Base-by-base conservation (phyloP, 805 yeast genomes). In the Nakazawaea holstii region DNA sequence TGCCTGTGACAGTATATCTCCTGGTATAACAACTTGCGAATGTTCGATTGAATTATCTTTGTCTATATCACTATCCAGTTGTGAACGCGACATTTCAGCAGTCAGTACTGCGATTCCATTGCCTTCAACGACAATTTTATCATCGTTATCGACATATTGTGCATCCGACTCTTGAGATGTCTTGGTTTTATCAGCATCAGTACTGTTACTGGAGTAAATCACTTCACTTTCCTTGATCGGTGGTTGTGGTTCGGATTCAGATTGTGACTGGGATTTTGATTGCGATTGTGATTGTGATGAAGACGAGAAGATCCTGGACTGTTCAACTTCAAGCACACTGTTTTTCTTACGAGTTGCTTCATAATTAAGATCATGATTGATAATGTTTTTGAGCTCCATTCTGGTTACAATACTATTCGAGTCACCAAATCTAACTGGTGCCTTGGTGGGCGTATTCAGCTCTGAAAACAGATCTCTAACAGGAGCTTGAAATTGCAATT, bases 301-400 rank as follows among this genome's bases (percentile, higher is more conserved):
- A 11, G 31, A 28, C 14, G 39, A 36, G 7, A 31, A 11, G 8
- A 41, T 24, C 26, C 11, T 31, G 8, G 44, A 41, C 24, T 41
- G 38, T 32, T 41, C 44, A 6, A 41, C 44, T 41, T 41, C 44
- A n/a, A 41, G 20, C 6, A 41, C 31, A 20, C 44, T 39, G 35
- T 35, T 29, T 11, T 14, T 17, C 13, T 8, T n/a, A 8, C 11
- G 13, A 17, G 14, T 8, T 39, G 20, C 36, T 30, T 40, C 43
- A 2, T 27, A 8, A 26, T 40, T 36, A 9, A 27, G 20, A 20
- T 8, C 13, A 5, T 29, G 35, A 20, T 40, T 40, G 13, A 40
- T 31, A 13, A 40, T 14, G 14, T 40, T 40, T n/a, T 15, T 10
- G 15, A 31, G 14, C 14, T 17, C 32, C 41, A 39, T 39, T 14